These are phyloP conservation scores for Aspergillus saccharolyticus DNA, from an alignment of 495 filamentous ascomycete species.

Conservation along the genomic window DNA sequence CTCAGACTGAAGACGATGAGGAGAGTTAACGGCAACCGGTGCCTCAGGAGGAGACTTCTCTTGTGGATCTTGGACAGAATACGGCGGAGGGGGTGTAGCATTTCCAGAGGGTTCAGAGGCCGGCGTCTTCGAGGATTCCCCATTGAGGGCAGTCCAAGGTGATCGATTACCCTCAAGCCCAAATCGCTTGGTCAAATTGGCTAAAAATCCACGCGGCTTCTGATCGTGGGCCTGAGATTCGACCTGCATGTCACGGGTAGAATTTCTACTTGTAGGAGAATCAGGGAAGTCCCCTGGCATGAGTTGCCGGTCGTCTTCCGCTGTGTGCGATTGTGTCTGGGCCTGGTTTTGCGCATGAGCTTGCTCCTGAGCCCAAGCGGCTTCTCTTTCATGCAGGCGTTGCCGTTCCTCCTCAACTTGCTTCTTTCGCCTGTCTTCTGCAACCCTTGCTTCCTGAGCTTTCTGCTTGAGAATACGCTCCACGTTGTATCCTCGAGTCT, in stretches of 20 bases:
- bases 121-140: slow-evolving; percentile 22
- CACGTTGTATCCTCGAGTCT: slow-evolving; percentile 86
- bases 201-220: slow-evolving; percentile 54
- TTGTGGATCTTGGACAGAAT: slow-evolving; percentile 38
- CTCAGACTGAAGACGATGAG: slow-evolving; percentile 48
- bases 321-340: slow-evolving; percentile 19
- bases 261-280: slow-evolving; percentile 49
- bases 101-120: slow-evolving; percentile 21
- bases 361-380: slow-evolving; percentile 42
- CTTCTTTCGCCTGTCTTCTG: slow-evolving; percentile 72
- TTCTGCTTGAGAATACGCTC: slow-evolving; percentile 82
- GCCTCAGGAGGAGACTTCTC: slow-evolving; percentile 30
- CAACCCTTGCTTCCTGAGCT: slow-evolving; percentile 77
- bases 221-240: slow-evolving; percentile 28
- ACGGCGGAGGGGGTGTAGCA: slow-evolving; percentile 40
- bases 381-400: slow-evolving; percentile 57
- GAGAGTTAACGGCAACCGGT: slow-evolving; percentile 39
- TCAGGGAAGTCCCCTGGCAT: slow-evolving; percentile 69
- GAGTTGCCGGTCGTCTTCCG: slow-evolving; percentile 19
- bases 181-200: slow-evolving; percentile 56
- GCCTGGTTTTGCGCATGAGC: slow-evolving; percentile 29
- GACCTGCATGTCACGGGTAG: slow-evolving; percentile 17
- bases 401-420: slow-evolving; percentile 70
- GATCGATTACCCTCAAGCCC: slow-evolving; percentile 52
- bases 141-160: slow-evolving; percentile 20